Evolutionary conservation across 345 rosid species (phyloP), one percentile per base, ranked within the genome.

Genomic region (Passiflora organensis): DNA sequence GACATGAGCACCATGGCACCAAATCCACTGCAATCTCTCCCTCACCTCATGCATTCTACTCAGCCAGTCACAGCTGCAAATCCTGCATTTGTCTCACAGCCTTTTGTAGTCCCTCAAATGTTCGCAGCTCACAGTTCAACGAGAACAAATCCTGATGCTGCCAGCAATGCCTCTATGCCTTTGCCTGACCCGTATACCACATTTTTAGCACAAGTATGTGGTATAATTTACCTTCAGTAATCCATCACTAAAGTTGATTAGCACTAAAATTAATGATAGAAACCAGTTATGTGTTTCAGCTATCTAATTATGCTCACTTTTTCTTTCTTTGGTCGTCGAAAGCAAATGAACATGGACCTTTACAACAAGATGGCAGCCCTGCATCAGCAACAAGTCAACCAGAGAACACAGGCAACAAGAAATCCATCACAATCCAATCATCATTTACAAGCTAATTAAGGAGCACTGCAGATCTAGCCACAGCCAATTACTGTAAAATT

Each of bases 301-400:
- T n/a, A 10, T 14, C 43, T 39, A 13, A 39, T 39, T 39, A 2
- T 39, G 13, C 3, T 39, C 12, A 39, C 43, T 2, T 14, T 28
- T 38, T 23, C 2, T 10, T 20, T 41, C 15, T n/a, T 41, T 6
- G 13, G 37, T 12, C 15, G 10, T n/a, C 44, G 67, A 28, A 61
- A 78, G 95, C 71, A 82, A 20, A 78, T 79, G 79, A 72, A 74
- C 49, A 63, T 69, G 72, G 87, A 78, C 1, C 51, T 71, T 47
- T 74, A 66, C 76, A 74, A 53, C 64, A 78, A 76, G 69, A 74
- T 74, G 83, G 73, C 73, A 21, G 72, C 72, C 13, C 57, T 78
- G 20, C 75, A 80, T 49, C 52, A 56, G 53, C 85, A 78, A 46
- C 87, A 82, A 59, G 51, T 72, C 34, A 78, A 60, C 47, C 94